phyloP scores from a whole-genome alignment of 2,329 filamentous ascomycete genomes.

The Fusarium hainanense region DNA sequence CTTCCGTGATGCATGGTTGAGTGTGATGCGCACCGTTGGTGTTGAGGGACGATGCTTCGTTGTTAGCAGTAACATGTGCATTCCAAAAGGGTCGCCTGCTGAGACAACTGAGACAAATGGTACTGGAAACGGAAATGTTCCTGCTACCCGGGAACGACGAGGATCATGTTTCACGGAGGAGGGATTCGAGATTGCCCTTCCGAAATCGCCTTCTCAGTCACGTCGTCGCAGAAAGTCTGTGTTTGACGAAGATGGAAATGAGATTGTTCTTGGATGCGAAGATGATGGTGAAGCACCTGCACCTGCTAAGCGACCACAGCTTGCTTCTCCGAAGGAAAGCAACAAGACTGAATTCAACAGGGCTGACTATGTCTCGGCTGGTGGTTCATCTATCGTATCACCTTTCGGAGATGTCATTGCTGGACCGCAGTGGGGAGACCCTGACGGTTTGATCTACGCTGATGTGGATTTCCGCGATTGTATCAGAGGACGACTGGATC shows the following conservation, averaged over 20 bases:
- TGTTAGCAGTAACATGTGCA: slow-evolving; percentile 85
- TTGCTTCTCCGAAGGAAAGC: background rate
- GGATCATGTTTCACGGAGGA: slow-evolving; percentile 59
- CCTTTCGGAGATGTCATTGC: slow-evolving; percentile 83
- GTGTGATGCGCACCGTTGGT: slow-evolving; percentile 83
- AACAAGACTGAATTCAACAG: slow-evolving; percentile 27
- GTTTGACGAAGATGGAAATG: slow-evolving; percentile 65
- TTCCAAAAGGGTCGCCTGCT: slow-evolving; percentile 53
- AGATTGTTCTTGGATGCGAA: slow-evolving; percentile 60
- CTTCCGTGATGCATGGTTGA: slow-evolving; percentile 81
- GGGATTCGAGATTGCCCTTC: slow-evolving; percentile 60
- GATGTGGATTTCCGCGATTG: slow-evolving; percentile 92
- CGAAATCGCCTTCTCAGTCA: slow-evolving; percentile 44
- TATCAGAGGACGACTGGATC: slow-evolving; percentile 80
- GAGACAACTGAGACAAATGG: background rate
- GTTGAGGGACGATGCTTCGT: slow-evolving; percentile 88
- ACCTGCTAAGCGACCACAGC: slow-evolving; percentile 11
- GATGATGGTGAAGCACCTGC: slow-evolving; percentile 35
- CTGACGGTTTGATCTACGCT: slow-evolving; percentile 72
- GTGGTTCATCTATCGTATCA: slow-evolving; percentile 84
- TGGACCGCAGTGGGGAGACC: slow-evolving; percentile 86
- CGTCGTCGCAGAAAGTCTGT: slow-evolving; percentile 53
- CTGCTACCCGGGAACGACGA: slow-evolving; percentile 15
- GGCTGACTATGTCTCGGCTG: slow-evolving; percentile 70
- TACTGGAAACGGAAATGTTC: background rate